Evolutionary conservation across 2,329 filamentous ascomycete species (phyloP).

Genomic region (Beauveria sp.): DNA sequence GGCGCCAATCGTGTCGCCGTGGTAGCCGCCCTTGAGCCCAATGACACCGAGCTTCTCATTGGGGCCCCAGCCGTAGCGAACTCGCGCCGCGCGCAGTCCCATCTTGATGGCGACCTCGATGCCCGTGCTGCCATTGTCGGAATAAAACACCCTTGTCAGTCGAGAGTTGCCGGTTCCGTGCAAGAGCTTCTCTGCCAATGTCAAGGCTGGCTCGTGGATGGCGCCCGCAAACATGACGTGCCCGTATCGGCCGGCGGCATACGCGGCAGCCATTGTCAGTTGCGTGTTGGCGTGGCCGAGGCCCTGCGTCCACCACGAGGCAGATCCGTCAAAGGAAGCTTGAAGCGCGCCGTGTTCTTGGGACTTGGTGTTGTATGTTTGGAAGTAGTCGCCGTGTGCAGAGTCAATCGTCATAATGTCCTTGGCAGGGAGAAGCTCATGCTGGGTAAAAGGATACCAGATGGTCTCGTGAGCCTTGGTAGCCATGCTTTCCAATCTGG

Average conservation of each 20-base stretch:
- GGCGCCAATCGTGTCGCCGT: conserved; percentile 80
- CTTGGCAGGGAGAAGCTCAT: conserved; percentile 51
- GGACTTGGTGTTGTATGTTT: conserved; percentile 35
- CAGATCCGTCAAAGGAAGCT: conserved; percentile 73
- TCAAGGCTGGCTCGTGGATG: conserved; percentile 69
- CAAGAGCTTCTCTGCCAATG: conserved; percentile 59
- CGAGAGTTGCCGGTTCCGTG: conserved; percentile 53
- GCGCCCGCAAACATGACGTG: conserved; percentile 83
- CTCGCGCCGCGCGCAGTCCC: conserved; percentile 62
- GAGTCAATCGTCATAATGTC: conserved; percentile 73
- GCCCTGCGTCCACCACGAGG: conserved; percentile 89
- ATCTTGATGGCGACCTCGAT: conserved; percentile 83
- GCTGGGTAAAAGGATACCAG: conserved; percentile 86
- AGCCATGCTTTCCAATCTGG: conserved; percentile 53
- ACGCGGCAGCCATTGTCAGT: conserved; percentile 66
- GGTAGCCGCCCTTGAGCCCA: conserved; percentile 73
- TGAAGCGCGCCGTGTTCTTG: conserved; percentile 35
- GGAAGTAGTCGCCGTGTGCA: conserved; percentile 71
- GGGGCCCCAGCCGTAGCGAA: conserved; percentile 58
- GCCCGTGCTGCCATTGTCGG: conserved; percentile 76
- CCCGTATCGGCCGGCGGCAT: conserved; percentile 76
- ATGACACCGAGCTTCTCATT: conserved; percentile 56
- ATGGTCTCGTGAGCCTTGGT: conserved; percentile 55
- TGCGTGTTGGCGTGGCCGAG: conserved; percentile 70
- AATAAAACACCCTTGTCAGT: conserved; percentile 67